phyloP scores from a whole-genome alignment of 179 eudicot genomes.

The Sideroxylon spinosum region DNA sequence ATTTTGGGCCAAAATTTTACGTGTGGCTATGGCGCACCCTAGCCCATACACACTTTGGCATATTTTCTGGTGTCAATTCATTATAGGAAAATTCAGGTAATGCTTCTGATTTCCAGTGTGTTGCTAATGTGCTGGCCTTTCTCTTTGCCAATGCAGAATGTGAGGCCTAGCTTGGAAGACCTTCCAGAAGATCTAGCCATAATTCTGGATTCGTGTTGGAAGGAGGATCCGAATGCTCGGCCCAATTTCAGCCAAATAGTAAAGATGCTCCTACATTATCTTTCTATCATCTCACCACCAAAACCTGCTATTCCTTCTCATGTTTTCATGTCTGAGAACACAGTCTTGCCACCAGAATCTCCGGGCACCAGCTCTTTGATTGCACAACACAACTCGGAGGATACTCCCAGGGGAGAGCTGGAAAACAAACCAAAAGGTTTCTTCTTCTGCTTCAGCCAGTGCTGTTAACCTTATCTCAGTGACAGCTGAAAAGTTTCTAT shows the following conservation, averaged over 20 bases:
- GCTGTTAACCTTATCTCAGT: slow-evolving; percentile 23
- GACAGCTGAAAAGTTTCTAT: not conserved
- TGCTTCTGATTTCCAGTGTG: not conserved
- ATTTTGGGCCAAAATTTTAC: no score
- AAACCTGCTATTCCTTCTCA: slow-evolving; percentile 57
- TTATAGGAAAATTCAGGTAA: not conserved
- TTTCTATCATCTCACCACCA: slow-evolving; percentile 54
- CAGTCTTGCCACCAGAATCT: slow-evolving; percentile 75
- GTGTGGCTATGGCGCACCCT: no score
- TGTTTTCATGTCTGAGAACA: slow-evolving; percentile 60
- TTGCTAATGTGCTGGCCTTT: not conserved
- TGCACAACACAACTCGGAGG: slow-evolving; percentile 54
- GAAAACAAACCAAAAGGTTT: slow-evolving; percentile 53
- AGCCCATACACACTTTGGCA: not conserved
- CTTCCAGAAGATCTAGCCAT: slow-evolving; percentile 74
- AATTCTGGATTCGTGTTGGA: slow-evolving; percentile 84
- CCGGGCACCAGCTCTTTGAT: slow-evolving; percentile 91
- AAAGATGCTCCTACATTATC: slow-evolving; percentile 70
- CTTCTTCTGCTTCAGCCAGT: slow-evolving; percentile 65
- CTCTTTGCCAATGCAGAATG: slow-evolving; percentile 41
- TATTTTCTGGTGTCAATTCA: not conserved
- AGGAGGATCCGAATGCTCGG: slow-evolving; percentile 75
- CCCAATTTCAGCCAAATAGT: slow-evolving; percentile 86
- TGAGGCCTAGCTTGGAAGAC: slow-evolving; percentile 74
- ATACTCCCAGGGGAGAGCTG: slow-evolving; percentile 43